phyloP scores from a whole-genome alignment of 2,329 filamentous ascomycete genomes.

The Gnomoniopsis smithogilvyi region DNA sequence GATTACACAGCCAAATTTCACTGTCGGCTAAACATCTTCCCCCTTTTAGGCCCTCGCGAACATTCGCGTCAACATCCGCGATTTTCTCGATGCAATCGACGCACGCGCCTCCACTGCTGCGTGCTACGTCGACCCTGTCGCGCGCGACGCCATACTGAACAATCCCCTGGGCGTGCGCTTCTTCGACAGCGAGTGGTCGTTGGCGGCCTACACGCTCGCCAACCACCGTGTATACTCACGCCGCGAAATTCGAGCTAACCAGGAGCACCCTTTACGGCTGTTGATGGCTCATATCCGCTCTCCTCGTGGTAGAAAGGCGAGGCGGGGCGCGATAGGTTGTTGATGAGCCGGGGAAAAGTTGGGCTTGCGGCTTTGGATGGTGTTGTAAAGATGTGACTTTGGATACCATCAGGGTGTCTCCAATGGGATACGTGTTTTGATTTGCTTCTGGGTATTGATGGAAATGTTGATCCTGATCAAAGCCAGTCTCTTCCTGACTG shows the following conservation, averaged over 20 bases:
- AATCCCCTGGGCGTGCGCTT: conserved; percentile 23
- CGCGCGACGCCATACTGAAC: background rate
- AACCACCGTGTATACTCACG: conserved; percentile 43
- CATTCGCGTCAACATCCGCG: conserved; percentile 46
- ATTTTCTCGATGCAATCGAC: conserved; percentile 39
- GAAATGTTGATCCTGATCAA: background rate
- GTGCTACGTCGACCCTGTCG: background rate
- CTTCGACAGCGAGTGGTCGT: conserved; percentile 30
- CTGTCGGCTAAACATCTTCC: background rate
- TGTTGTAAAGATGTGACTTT: background rate
- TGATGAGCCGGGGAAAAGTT: background rate
- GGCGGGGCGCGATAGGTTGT: background rate
- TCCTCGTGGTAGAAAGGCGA: background rate
- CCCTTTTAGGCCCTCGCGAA: conserved; percentile 34
- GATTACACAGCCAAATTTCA: no score
- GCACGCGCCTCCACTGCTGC: background rate
- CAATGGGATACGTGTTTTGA: no score
- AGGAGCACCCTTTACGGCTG: conserved; percentile 34
- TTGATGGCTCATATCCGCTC: conserved; percentile 33
- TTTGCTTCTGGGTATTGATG: background rate
- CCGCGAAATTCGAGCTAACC: conserved; percentile 32
- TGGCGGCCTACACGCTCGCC: conserved; percentile 33
- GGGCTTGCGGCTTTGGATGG: background rate
- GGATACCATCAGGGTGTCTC: no score
- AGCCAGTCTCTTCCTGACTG: no score